Evolutionary conservation across 164 flowering plant genomes (phyloP).

Genomic region (Vitis riparia): DNA sequence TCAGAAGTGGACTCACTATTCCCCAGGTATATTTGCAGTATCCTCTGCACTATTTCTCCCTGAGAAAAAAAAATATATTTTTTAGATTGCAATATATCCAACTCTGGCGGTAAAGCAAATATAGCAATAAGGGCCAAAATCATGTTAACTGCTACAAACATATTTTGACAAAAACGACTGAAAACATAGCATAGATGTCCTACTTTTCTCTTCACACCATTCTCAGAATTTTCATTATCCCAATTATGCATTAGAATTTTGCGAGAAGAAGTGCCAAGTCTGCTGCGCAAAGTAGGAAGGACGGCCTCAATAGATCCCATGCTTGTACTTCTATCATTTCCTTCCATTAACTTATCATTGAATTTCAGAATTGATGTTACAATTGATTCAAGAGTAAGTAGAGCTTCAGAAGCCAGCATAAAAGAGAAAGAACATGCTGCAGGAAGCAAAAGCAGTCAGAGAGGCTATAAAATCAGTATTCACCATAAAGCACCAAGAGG

Average conservation of each 20-base stretch:
- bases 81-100: too few relatives aligned
- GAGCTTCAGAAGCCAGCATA: conserved; percentile 61
- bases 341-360: conserved; percentile 26
- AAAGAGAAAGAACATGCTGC: conserved; percentile 73
- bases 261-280: conserved; percentile 57
- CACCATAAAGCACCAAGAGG: background rate
- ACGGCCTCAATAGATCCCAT: conserved; percentile 26
- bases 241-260: conserved; percentile 55
- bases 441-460: conserved; percentile 15
- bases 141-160: background rate
- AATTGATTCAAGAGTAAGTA: conserved; percentile 59
- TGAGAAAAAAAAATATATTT: conserved; percentile 18
- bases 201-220: conserved; percentile 54
- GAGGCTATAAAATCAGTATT: background rate
- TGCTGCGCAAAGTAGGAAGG: conserved; percentile 39
- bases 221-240: conserved; percentile 39
- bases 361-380: conserved; percentile 40
- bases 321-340: conserved; percentile 22
- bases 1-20: conserved; percentile 54
- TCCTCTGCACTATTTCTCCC: conserved; percentile 70
- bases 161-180: background rate
- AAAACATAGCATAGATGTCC: conserved; percentile 9
- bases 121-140: too few relatives aligned
- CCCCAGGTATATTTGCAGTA: conserved; percentile 61
- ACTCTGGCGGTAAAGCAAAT: too few relatives aligned